A percentile compares a stretch with the other conserved stretches of the same genome.
Conservation (phyloP, 2,329 filamentous ascomycete genomes). For the Penicillium decumbens region DNA sequence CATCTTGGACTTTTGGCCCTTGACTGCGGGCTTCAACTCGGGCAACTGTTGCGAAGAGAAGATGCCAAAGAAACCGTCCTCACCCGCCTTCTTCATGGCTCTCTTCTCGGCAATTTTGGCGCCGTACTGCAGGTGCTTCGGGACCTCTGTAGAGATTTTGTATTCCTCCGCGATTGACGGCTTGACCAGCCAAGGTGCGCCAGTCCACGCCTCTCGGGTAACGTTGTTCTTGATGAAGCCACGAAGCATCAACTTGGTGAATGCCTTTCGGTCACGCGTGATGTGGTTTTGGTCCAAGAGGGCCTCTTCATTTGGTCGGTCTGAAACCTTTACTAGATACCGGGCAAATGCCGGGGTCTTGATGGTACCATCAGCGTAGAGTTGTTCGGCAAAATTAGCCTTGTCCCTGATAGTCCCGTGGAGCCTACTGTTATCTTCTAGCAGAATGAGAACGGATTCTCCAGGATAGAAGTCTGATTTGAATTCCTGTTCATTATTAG, state of each 20-base stretch:
- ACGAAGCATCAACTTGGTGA: slow-evolving; percentile 89
- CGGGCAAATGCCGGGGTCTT: slow-evolving; percentile 65
- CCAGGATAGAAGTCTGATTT: slow-evolving; percentile 88
- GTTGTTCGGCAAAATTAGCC: slow-evolving; percentile 62
- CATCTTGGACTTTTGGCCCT: slow-evolving; percentile 61
- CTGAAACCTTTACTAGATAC: slow-evolving; percentile 73
- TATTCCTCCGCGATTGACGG: slow-evolving; percentile 76
- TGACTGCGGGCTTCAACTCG: slow-evolving; percentile 68
- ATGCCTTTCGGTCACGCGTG: slow-evolving; percentile 79
- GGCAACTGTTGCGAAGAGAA: slow-evolving; percentile 56
- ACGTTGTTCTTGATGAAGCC: slow-evolving; percentile 95
- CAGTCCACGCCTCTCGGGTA: slow-evolving; percentile 85
- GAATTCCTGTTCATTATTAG: slow-evolving; percentile 54
- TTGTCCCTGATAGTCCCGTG: slow-evolving; percentile 80
- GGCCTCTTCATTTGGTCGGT: slow-evolving; percentile 65
- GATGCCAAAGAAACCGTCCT: slow-evolving; percentile 50
- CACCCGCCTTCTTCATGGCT: slow-evolving; percentile 58
- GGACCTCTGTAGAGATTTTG: slow-evolving; percentile 81
- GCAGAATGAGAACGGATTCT: slow-evolving; percentile 70
- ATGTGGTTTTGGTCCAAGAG: slow-evolving; percentile 78
- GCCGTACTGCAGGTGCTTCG: slow-evolving; percentile 74
- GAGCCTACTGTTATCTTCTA: slow-evolving; percentile 63
- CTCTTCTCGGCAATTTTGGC: slow-evolving; percentile 74
- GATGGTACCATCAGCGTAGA: slow-evolving; percentile 62
- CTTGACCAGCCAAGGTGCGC: slow-evolving; percentile 96